Evolutionary conservation across 306 rosid species (phyloP), one percentile per base, ranked within the genome.

Genomic region (Albizia julibrissin): DNA sequence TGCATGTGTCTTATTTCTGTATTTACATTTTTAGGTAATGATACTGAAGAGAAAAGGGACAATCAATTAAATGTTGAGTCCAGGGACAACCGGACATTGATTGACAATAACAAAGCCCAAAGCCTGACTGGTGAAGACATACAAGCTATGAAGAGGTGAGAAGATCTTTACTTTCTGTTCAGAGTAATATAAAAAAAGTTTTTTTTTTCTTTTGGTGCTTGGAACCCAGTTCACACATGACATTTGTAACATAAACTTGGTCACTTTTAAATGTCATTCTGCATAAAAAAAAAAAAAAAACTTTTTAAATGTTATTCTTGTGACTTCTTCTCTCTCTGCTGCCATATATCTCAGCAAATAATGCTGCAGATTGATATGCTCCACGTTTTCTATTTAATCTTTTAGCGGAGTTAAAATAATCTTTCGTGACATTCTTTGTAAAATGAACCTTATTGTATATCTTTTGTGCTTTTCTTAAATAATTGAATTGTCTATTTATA

Each of bases 81-180:
- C 6, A 90, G 81, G 86, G 98, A 94, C 75, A 94, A 94, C 79
- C 94, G 97, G 47, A 81, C 88, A 0, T 59, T 94, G 75, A 69
- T 93, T 7, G 98, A 93, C 81, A 92, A 95, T 81, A 95, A 95
- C 85, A 89, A 86, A 11, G 98, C 99, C 5, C 99, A 95, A 56
- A 92, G 79, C 87, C 86, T 93, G 19, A 91, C 93, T n/a, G 91
- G 98, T 31, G 99, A 95, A 81, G 99, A 90, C 64, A 93, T 93
- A 54, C 87, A 93, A 69, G 88, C 89, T 67, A 88, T 95, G 98
- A 84, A 92, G 86, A 86, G 89, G 98, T 90, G 85, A 89, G 84
- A 67, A 24, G 33, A 14, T 71, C 76, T 58, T 74, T 4, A 5
- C 39, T 33, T 52, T 34, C 43, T n/a, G 40, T n/a, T 27, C 66